Percentiles rank a stretch among this genome's conserved stretches.
Evolutionary conservation across 805 yeast genomes (phyloP).

Genomic region (Hyphopichia homilentoma): DNA sequence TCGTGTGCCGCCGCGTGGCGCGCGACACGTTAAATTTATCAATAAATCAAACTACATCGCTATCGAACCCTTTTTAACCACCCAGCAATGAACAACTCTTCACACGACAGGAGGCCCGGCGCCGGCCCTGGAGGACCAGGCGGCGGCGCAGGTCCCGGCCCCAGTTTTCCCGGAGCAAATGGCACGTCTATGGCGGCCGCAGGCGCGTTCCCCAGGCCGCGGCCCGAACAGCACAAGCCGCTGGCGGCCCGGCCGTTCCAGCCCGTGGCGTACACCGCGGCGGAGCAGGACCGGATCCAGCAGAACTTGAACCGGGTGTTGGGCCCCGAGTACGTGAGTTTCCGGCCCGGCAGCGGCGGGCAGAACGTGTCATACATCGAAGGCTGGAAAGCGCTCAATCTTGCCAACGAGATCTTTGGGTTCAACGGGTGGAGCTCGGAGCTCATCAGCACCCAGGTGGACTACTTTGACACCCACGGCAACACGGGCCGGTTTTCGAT

Average conservation of each 20-base stretch:
- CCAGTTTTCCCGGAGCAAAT: too few relatives aligned
- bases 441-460: slow-evolving; percentile 60
- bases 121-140: too few relatives aligned
- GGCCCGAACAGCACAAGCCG: too few relatives aligned
- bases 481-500: slow-evolving; percentile 51
- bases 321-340: slow-evolving; percentile 77
- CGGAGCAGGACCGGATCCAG: slow-evolving; percentile 35
- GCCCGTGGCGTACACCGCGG: slow-evolving; percentile 26
- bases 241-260: slow-evolving; percentile 10
- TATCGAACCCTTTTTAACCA: too few relatives aligned
- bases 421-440: slow-evolving; percentile 83
- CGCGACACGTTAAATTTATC: too few relatives aligned
- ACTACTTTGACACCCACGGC: slow-evolving; percentile 62
- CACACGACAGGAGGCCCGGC: too few relatives aligned
- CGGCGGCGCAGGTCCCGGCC: too few relatives aligned
- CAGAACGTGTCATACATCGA: slow-evolving; percentile 68
- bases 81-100: too few relatives aligned
- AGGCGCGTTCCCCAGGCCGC: too few relatives aligned
- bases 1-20: too few relatives aligned
- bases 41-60: too few relatives aligned
- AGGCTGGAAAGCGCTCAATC: slow-evolving; percentile 78
- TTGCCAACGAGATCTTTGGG: slow-evolving; percentile 81
- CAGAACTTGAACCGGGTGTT: slow-evolving; percentile 35
- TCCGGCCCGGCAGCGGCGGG: slow-evolving; percentile 73
- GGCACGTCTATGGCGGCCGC: too few relatives aligned